Conservation (phyloP, 345 rosid species). For the Mercurialis annua region DNA sequence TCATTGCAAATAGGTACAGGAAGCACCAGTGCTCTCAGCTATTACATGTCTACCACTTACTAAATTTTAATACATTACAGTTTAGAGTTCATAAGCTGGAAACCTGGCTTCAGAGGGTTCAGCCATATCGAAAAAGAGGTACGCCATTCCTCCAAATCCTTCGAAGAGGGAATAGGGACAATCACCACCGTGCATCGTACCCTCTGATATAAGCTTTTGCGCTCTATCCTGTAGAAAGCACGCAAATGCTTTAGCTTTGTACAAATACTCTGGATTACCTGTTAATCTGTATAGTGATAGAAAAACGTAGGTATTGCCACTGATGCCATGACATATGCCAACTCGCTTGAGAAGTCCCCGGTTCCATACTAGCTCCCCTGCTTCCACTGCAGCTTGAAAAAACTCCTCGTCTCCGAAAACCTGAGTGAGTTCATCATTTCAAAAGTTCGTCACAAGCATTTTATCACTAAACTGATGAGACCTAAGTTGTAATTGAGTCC, state of each 20-base stretch:
- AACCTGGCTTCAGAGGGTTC: constrained; percentile 52
- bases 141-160: constrained; percentile 64
- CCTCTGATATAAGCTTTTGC: constrained; percentile 40
- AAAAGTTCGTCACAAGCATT: not conserved
- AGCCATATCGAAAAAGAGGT: constrained; percentile 51
- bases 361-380: constrained; percentile 61
- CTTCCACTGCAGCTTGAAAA: constrained; percentile 58
- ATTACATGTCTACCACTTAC: too few species aligned
- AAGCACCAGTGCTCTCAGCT: not conserved
- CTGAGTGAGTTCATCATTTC: constrained; percentile 26
- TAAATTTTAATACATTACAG: too few species aligned
- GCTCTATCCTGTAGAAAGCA: constrained; percentile 60
- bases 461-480: not conserved
- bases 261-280: constrained; percentile 40
- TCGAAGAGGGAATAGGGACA: constrained; percentile 56
- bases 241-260: constrained; percentile 61
- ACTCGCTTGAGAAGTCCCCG: constrained; percentile 67
- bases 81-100: constrained; percentile 55
- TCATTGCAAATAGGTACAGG: constrained; percentile 4
- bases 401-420: constrained; percentile 57
- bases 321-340: constrained; percentile 72
- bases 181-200: constrained; percentile 69
- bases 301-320: constrained; percentile 59
- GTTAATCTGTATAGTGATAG: constrained; percentile 55
- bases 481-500: too few species aligned